Evolutionary conservation across 345 rosid species (phyloP), one percentile per base, ranked within the genome.

Genomic region (Dipteronia dyeriana): DNA sequence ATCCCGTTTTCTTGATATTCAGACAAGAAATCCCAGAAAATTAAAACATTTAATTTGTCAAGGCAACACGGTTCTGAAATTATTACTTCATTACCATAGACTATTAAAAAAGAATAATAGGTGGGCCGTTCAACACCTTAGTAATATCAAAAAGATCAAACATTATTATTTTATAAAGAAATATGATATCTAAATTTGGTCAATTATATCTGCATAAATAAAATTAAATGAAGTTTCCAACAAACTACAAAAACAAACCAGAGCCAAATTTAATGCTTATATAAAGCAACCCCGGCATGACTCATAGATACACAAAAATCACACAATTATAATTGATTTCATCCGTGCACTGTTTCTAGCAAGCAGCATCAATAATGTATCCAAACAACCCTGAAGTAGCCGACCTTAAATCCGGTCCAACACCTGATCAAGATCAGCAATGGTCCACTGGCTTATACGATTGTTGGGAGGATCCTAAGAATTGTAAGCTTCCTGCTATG

Each of bases 381-480:
- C 70, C 70, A 1, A 68, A 68, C 16, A 16, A 26, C 12, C 29
- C 63, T 1, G 60, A 59, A 68, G 65, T 9, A 8, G 45, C 45
- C 45, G 26, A 51, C 54, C 63, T 54, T 2, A 59, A 57, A 43
- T 59, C 63, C 8, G 66, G 0, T 13, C 19, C 76, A 49, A 82
- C 70, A 65, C 82, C 86, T 54, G 80, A 80, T 34, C 38, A 49
- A 90, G 88, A 34, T 34, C 38, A 34, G 60, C 83, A 82, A 74
- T 90, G 94, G 92, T 83, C 94, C 7, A 87, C 87, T 9, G 90
- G 86, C 31, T 64, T 90, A 70, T 88, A 74, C 70, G 87, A 90
- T 73, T 88, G 94, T 70, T 71, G 83, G 72, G 84, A 87, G 41
- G 91, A 90, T 81, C 78, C 81, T 43, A 74, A 69, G 51, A 86